Evolutionary conservation across 495 filamentous ascomycete genomes (phyloP).

Genomic region (Xylaria scruposa): DNA sequence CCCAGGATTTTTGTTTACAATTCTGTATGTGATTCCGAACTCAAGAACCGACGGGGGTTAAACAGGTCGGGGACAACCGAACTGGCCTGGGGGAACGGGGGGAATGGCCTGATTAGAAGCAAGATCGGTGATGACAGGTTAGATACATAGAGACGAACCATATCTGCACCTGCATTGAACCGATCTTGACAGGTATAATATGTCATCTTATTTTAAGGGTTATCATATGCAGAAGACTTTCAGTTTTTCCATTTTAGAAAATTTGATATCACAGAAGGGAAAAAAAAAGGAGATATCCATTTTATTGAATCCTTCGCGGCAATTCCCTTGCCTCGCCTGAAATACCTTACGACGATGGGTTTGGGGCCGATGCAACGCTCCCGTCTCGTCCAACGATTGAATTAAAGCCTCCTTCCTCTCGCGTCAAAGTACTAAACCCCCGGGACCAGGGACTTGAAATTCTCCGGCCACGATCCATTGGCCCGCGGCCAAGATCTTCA

Average conservation of each 20-base stretch:
- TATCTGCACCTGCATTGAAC: constrained; percentile 10
- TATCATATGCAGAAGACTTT: not conserved
- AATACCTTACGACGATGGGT: not conserved
- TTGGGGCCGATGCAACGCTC: constrained; percentile 21
- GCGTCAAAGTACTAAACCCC: not conserved
- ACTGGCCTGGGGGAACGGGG: not conserved
- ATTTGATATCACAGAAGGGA: not conserved
- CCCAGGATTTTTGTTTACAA: constrained; percentile 1
- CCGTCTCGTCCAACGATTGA: constrained; percentile 16
- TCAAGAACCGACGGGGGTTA: not conserved
- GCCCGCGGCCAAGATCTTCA: constrained; percentile 8
- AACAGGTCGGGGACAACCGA: not conserved
- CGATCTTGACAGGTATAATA: constrained; percentile 6
- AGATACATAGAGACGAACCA: not conserved
- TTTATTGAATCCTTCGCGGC: constrained; percentile 25
- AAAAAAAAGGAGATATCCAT: not conserved
- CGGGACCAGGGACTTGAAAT: constrained; percentile 12
- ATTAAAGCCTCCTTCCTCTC: constrained; percentile 21
- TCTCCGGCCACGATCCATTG: constrained; percentile 19
- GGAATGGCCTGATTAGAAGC: constrained; percentile 17
- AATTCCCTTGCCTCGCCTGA: constrained; percentile 22
- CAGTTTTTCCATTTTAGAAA: not conserved
- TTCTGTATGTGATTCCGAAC: constrained; percentile 12
- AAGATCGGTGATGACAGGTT: not conserved
- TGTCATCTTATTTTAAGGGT: not conserved